Base-by-base conservation (phyloP, 768 basidiomycete species). In the Tephrocybe sp. region DNA sequence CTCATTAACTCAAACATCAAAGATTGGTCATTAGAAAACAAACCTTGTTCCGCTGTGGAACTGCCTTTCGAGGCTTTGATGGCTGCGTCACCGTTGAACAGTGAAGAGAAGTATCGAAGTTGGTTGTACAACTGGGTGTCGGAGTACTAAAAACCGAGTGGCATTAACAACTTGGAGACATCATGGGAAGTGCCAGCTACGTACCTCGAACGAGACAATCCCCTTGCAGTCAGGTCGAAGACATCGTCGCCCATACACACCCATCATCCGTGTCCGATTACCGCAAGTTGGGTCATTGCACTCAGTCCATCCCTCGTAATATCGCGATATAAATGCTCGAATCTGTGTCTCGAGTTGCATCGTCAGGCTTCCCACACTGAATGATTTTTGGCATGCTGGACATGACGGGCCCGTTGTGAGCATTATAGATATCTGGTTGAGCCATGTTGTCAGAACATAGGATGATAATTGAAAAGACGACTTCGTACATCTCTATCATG, bases 301-400 rank as follows among this genome's bases (percentile, higher is more conserved):
- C 5, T 87, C 70, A 1, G 81, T 86, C 89, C 90, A 95, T 1
- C 85, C 84, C 60, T 97, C 83, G 62, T 99, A 98, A 67, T 95
- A 98, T 58, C 75, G 79, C 7, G 74, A 70, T 41, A 99, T 87
- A 54, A 80, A 82, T 2, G 77, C 68, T 0, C 95, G 83, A 43
- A 98, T 88, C 58, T 95, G 92, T 1, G 79, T 70, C 62, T 98
- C 95, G 12, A 98, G 79, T 64, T 98, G 97, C 18, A 84, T 74
- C 52, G 86, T 82, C 39, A 98, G 63, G 54, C 89, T 90, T 0
- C 83, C 80, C 0, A 66, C 51, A 21, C 73, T 72, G 15, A 95
- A 62, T 1, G 65, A 54, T 2, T 69, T 64, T 26, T 76, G 66
- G 64, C 96, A 98, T 0, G 74, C 72, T 3, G 82, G 79, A 63